Evolutionary conservation across 2,329 filamentous ascomycete species (phyloP).

Genomic region (Leptographium galeiforme): DNA sequence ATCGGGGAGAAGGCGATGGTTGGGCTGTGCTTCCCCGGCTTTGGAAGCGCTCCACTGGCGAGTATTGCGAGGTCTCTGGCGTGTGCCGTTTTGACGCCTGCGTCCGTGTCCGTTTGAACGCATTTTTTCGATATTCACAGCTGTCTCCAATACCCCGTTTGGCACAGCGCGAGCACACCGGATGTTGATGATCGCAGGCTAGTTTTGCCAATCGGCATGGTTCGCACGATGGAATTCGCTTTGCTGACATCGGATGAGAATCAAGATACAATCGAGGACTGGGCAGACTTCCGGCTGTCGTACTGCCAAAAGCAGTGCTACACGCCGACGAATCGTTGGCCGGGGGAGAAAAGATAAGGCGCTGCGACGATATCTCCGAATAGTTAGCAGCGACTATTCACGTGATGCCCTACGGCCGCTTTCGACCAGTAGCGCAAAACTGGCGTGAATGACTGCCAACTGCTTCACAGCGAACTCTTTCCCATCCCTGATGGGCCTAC

Average conservation of each 20-base stretch:
- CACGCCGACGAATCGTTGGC: too few relatives aligned
- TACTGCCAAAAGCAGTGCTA: too few relatives aligned
- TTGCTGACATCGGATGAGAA: not conserved
- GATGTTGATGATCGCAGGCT: constrained; percentile 5
- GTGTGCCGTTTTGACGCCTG: not conserved
- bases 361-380: too few relatives aligned
- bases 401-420: too few relatives aligned
- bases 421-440: too few relatives aligned
- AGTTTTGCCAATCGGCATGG: constrained; percentile 4
- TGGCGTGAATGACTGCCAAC: too few relatives aligned
- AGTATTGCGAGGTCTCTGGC: not conserved
- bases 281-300: too few relatives aligned
- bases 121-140: constrained; percentile 4
- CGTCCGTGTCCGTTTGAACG: constrained; percentile 1
- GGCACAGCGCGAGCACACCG: constrained; percentile 3
- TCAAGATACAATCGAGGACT: too few relatives aligned
- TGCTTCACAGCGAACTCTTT: too few relatives aligned
- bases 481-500: too few relatives aligned
- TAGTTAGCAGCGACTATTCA: too few relatives aligned
- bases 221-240: constrained; percentile 3
- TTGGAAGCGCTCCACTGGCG: not conserved
- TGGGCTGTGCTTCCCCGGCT: not conserved
- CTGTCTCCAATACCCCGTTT: not conserved
- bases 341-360: too few relatives aligned
- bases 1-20: not conserved